Evolutionary conservation across 1,284 basidiomycete genomes (phyloP).

Genomic region (Volvariella volvacea): DNA sequence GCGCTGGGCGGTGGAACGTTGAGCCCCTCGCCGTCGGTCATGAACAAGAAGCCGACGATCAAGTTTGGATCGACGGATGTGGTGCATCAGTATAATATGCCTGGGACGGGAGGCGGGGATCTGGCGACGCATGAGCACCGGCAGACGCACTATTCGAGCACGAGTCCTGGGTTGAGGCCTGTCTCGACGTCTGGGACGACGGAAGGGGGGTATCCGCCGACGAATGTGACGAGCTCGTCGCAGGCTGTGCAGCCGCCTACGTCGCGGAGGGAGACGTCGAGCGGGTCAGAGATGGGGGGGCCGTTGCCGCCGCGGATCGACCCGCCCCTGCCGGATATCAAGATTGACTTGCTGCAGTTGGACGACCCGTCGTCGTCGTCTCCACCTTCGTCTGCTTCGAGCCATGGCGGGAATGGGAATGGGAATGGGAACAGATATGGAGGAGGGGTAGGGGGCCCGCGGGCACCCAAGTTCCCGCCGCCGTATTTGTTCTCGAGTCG

Average conservation of each 20-base stretch:
- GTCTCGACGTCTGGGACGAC: slow-evolving; percentile 17
- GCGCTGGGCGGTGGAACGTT: too few species aligned
- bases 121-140: slow-evolving; percentile 52
- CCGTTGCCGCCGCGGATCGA: slow-evolving; percentile 8
- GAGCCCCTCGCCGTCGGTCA: slow-evolving; percentile 22
- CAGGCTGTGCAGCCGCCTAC: slow-evolving; percentile 3
- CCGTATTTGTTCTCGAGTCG: slow-evolving; percentile 16
- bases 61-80: slow-evolving; percentile 70
- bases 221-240: slow-evolving; percentile 14
- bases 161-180: slow-evolving; percentile 1
- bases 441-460: slow-evolving; percentile 3
- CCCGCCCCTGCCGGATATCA: slow-evolving; percentile 7
- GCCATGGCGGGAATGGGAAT: neutral
- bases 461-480: slow-evolving; percentile 20
- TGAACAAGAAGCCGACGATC: slow-evolving; percentile 53
- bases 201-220: slow-evolving; percentile 25
- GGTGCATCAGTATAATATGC: slow-evolving; percentile 64
- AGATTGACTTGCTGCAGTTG: slow-evolving; percentile 13
- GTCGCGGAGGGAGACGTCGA: slow-evolving; percentile 7
- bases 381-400: neutral
- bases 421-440: neutral
- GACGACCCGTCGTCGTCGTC: slow-evolving; percentile 10
- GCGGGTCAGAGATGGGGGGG: slow-evolving; percentile 9
- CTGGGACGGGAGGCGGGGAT: slow-evolving; percentile 36
- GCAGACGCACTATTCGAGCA: slow-evolving; percentile 21